Base-by-base conservation (phyloP, 2,329 filamentous ascomycete genomes). In the Stachybotrys elegans region DNA sequence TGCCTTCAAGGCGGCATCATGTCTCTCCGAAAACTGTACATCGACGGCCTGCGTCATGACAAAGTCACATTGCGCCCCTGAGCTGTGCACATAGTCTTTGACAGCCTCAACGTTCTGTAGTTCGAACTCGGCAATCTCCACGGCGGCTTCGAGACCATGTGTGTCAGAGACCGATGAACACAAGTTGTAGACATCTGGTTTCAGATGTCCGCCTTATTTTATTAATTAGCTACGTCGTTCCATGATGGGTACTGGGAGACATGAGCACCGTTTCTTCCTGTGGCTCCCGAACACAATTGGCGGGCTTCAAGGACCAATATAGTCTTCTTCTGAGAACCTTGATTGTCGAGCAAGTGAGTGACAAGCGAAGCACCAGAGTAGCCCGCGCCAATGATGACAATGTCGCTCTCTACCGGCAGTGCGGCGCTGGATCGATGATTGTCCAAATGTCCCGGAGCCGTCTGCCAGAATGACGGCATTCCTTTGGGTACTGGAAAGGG, bases 351-450 rank as follows among this genome's bases (percentile, higher is more conserved):
- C n/a, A 65, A 60, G 46, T 76, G 66, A 36, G 71, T 71, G 0
- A 66, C 67, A 5, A 68, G 63, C 2, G 65, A 62, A 1, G 66
- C 63, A 3, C 73, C 73, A 5, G 72, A 61, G 43, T 67, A 72
- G 0, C 73, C 73, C 13, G 68, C 66, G 1, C 72, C 73, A 8
- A 76, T 63, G 29, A 76, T 67, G 14, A 68, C 61, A 41, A 76
- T 65, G 37, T 76, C 71, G 22, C 59, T 63, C 22, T 65, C 25
- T 8, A 14, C 8, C 8, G 25, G 25, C 25, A 29, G 14, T 29
- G 25, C 8, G 25, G 8, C 25, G 9, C 9, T 29, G 25, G 25
- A 29, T 8, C 25, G 25, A 14, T 29, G 25, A 29, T 29, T 29
- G 25, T 29, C 25, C 25, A 29, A 29, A 9, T 8, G 14, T 14